Evolutionary conservation across 805 yeast genomes (phyloP), one percentile per base, ranked within the genome.

Genomic region (Lipomyces yamanashiensis): DNA sequence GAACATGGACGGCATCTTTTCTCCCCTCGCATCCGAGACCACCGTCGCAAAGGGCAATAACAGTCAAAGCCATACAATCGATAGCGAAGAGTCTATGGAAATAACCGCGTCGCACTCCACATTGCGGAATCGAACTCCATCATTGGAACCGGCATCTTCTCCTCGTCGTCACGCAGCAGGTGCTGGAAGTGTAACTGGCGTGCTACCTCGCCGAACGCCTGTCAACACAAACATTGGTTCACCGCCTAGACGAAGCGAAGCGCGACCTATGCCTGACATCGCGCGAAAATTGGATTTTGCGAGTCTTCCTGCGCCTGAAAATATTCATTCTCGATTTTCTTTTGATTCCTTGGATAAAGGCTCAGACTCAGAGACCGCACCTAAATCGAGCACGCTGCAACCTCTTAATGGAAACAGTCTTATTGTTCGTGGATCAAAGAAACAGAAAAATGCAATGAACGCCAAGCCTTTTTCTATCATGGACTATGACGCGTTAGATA

Each of bases 1-100:
- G 34, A 64, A 64, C 49, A 55, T 71, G 55, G 68, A 69, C 39
- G 71, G 65, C 10, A 71, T 67, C 43, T 70, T 71, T 45, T 65
- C 63, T 13, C 70, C 72, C 12, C 36, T 33, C 44, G 47, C n/a
- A 44, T 41, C 48, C 9, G 57, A 40, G 19, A 9, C 54, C 12
- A 6, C 54, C 19, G 40, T 19, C 34, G 33, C 15, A 40, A 52
- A 45, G 15, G 52, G 23, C 49, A 39, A 43, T 44, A 28, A 17
- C 34, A 49, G 52, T 33, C 41, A 33, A n/a, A 66, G 56, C 48
- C 41, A n/a, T 17, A 66, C 69, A 8, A 39, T 66, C 15, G 63
- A 59, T 13, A 55, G 45, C 34, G 64, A 58, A 40, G 23, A 33
- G 40, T 59, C 64, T 12, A 66, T 66, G 69, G 69, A 66, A 33